A percentile compares a stretch with the other conserved stretches of the same genome.
Conservation (phyloP, 345 rosid genomes). For the Boechera divaricarpa region DNA sequence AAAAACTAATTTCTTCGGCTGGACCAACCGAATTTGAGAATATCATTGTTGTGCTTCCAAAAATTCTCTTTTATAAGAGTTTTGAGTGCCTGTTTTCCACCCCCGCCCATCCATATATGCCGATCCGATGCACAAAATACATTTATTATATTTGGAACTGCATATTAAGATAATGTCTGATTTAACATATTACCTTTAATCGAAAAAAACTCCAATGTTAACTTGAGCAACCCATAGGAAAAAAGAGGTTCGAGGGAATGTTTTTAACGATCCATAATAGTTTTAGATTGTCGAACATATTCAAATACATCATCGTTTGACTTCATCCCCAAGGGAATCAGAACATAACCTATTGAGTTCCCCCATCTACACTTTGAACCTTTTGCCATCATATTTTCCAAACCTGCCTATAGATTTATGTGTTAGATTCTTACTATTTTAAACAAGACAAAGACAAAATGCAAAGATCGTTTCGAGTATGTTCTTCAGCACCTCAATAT, state of each 20-base stretch:
- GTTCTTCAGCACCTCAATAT: constrained; percentile 53
- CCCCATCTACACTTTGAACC: constrained; percentile 56
- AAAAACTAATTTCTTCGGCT: constrained; percentile 56
- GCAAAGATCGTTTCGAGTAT: not conserved
- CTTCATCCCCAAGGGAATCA: constrained; percentile 52
- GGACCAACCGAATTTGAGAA: constrained; percentile 63
- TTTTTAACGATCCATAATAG: constrained; percentile 55
- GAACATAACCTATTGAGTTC: constrained; percentile 52
- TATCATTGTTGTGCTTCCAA: constrained; percentile 49
- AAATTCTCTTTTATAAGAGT: constrained; percentile 52
- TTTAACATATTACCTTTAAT: constrained; percentile 39
- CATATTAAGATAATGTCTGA: not conserved
- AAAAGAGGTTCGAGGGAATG: constrained; percentile 58
- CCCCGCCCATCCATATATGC: not conserved
- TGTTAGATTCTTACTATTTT: not conserved
- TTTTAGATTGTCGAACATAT: constrained; percentile 52
- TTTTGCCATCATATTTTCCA: constrained; percentile 58
- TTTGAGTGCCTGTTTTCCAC: constrained; percentile 44
- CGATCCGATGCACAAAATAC: not conserved
- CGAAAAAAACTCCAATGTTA: constrained; percentile 44
- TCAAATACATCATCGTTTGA: constrained; percentile 50
- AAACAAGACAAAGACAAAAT: not conserved
- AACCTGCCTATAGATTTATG: constrained; percentile 29
- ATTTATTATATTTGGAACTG: not conserved
- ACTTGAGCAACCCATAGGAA: constrained; percentile 45